Percentiles rank a stretch among this genome's conserved stretches.
These are phyloP conservation scores for Arctostaphylos glauca DNA, from an alignment of 148 eudicot species.

Conservation along the genomic window DNA sequence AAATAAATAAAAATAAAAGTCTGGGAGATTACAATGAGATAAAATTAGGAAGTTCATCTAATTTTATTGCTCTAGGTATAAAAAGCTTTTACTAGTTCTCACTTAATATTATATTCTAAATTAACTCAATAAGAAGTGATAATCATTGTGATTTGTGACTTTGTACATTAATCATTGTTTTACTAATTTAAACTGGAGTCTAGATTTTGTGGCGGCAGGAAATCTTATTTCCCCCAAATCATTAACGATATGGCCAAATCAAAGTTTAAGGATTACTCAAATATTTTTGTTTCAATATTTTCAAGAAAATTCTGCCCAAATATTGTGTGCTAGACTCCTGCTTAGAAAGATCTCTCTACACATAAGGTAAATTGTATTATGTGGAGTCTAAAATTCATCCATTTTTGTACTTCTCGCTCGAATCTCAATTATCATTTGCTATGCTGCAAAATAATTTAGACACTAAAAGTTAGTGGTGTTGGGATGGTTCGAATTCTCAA, in stretches of 20 bases:
- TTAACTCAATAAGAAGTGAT: neutral
- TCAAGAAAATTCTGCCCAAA: neutral
- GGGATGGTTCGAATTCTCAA: too few species aligned
- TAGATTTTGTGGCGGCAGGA: neutral
- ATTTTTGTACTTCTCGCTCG: too few species aligned
- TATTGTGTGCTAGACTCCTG: neutral
- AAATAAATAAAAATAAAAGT: neutral
- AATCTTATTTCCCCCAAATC: neutral
- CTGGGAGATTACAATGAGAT: neutral
- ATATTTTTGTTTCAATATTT: neutral
- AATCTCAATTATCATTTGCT: too few species aligned
- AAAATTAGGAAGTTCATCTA: neutral
- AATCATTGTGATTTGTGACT: neutral
- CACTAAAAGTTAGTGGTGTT: too few species aligned
- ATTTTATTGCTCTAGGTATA: neutral
- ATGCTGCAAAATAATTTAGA: too few species aligned
- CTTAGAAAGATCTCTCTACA: neutral
- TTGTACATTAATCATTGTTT: neutral
- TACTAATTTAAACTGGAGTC: neutral
- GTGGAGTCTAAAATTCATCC: too few species aligned
- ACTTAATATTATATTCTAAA: neutral
- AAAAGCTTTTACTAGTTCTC: constrained; percentile 5
- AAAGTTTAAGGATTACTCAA: neutral
- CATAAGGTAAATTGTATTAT: neutral
- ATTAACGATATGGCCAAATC: neutral